These are phyloP conservation scores for Boletus rubroflammeus DNA, from an alignment of 768 basidiomycete species.

Conservation along the genomic window DNA sequence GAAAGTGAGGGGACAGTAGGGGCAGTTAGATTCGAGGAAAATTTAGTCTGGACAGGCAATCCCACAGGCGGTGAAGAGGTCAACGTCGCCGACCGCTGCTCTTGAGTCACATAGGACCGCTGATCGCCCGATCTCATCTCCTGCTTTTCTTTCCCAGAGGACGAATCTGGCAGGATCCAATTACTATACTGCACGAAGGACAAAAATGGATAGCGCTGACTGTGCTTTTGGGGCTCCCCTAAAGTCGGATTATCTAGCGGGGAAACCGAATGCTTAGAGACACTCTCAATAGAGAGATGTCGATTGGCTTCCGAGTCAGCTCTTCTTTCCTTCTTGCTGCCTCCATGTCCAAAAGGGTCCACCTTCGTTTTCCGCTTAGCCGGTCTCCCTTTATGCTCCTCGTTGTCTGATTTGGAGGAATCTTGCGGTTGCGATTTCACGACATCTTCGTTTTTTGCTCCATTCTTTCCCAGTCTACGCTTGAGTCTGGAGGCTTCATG, in stretches of 20 bases:
- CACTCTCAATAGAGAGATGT: background rate
- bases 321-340: slow-evolving; percentile 45
- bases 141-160: slow-evolving; percentile 5
- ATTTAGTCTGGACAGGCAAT: slow-evolving; percentile 6
- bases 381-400: slow-evolving; percentile 53
- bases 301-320: slow-evolving; percentile 11
- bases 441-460: slow-evolving; percentile 46
- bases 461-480: slow-evolving; percentile 49
- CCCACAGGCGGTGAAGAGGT: slow-evolving; percentile 1
- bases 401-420: slow-evolving; percentile 39
- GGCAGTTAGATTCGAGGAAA: background rate
- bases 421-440: slow-evolving; percentile 29
- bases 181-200: slow-evolving; percentile 1
- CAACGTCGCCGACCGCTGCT: background rate
- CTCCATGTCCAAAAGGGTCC: slow-evolving; percentile 51
- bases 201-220: slow-evolving; percentile 12
- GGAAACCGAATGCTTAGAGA: background rate
- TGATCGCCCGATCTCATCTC: background rate
- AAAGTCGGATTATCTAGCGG: background rate
- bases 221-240: background rate
- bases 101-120: background rate
- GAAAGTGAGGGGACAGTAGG: background rate
- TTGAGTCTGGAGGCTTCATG: slow-evolving; percentile 63
- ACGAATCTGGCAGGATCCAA: slow-evolving; percentile 2
- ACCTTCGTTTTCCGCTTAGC: slow-evolving; percentile 56